A percentile compares a stretch with the other conserved stretches of the same genome.
Evolutionary conservation across 2,329 filamentous ascomycete genomes (phyloP).

Genomic region (Talaromyces pinophilus): DNA sequence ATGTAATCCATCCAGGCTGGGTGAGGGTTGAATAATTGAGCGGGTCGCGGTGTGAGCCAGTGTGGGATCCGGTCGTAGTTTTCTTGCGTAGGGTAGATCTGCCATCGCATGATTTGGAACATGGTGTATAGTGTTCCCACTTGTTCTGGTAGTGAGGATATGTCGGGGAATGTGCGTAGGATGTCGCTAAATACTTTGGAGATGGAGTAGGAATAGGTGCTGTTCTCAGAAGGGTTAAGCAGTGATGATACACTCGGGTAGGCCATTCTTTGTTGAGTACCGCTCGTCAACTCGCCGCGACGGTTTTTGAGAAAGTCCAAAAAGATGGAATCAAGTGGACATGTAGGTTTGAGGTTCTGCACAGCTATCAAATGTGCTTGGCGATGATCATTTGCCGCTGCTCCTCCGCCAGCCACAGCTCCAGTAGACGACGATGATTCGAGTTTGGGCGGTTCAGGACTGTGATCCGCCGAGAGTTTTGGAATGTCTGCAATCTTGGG

Average conservation of each 20-base stretch:
- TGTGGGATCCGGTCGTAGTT: constrained; percentile 77
- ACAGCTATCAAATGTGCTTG: constrained; percentile 49
- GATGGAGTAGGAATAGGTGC: constrained; percentile 67
- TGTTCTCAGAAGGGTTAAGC: constrained; percentile 66
- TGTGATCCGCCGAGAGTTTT: constrained; percentile 25
- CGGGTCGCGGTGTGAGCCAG: constrained; percentile 67
- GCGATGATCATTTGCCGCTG: constrained; percentile 29
- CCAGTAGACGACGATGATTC: constrained; percentile 24
- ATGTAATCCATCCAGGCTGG: constrained; percentile 81
- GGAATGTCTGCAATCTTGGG: constrained; percentile 54
- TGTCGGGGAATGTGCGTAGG: constrained; percentile 76
- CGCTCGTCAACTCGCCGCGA: constrained; percentile 62
- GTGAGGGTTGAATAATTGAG: constrained; percentile 68
- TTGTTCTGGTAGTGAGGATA: constrained; percentile 76
- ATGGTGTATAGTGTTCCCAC: constrained; percentile 81
- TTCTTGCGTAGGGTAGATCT: constrained; percentile 74
- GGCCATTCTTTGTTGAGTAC: constrained; percentile 66
- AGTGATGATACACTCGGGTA: constrained; percentile 80
- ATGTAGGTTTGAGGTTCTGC: constrained; percentile 67
- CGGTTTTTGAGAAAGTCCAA: constrained; percentile 75
- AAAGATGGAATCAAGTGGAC: constrained; percentile 75
- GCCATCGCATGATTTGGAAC: constrained; percentile 85
- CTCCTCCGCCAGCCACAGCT: background rate
- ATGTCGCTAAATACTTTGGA: constrained; percentile 87
- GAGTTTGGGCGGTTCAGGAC: constrained; percentile 29